Evolutionary conservation across 208 protist genomes (phyloP).

Genomic region (Zelonia costaricensis): DNA sequence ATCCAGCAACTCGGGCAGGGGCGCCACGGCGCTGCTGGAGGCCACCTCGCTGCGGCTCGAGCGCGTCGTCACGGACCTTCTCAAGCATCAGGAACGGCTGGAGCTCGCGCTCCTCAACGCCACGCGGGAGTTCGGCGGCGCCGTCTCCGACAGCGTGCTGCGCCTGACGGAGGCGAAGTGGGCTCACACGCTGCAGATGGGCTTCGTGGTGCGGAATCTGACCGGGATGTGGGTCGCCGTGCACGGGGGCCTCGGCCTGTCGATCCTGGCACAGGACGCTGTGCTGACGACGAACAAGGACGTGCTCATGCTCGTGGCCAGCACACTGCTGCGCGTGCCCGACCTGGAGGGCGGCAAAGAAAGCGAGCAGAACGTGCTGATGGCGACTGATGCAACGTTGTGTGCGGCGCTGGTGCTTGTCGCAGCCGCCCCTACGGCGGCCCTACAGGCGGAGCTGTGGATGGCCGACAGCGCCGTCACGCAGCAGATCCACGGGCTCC

Average conservation of each 20-base stretch:
- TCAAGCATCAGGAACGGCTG: conserved; percentile 61
- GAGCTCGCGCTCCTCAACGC: conserved; percentile 31
- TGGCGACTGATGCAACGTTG: conserved; percentile 47
- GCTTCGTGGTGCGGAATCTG: conserved; percentile 47
- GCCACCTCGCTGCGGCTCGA: conserved; percentile 40
- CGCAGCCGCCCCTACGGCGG: conserved; percentile 39
- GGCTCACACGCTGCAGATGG: conserved; percentile 57
- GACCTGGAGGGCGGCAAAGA: conserved; percentile 21
- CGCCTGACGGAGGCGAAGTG: conserved; percentile 47
- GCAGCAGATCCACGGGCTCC: conserved; percentile 63
- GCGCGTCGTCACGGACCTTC: conserved; percentile 22
- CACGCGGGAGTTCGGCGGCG: conserved; percentile 44
- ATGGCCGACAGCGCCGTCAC: conserved; percentile 40
- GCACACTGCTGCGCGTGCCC: conserved; percentile 44
- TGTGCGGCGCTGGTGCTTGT: conserved; percentile 44
- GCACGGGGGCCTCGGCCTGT: conserved; percentile 54
- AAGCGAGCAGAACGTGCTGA: conserved; percentile 31
- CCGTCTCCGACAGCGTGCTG: conserved; percentile 45
- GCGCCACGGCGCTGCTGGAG: conserved; percentile 18
- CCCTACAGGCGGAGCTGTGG: conserved; percentile 63
- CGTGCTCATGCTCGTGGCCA: conserved; percentile 57
- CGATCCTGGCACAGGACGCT: conserved; percentile 12
- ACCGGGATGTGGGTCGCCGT: conserved; percentile 56
- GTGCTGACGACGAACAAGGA: conserved; percentile 35
- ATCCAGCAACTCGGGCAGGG: background rate